A percentile compares a stretch with the other conserved stretches of the same genome.
Conservation (phyloP, 306 rosid species). For the Corylus avellana region DNA sequence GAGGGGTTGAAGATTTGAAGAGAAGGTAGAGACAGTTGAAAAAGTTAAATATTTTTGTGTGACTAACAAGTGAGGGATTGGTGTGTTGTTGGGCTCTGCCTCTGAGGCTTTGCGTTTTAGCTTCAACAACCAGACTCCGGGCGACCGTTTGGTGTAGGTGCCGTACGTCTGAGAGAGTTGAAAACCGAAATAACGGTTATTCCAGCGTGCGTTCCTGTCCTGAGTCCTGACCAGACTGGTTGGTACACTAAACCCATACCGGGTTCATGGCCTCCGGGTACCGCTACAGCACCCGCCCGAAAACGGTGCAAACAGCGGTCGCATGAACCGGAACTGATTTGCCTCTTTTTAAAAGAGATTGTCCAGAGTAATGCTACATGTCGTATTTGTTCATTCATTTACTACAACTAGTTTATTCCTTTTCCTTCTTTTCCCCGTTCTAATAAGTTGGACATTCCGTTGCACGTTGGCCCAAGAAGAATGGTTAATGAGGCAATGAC, state of each 20-base stretch:
- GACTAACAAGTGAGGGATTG: not conserved
- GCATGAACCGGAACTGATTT: too few species aligned
- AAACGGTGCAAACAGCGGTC: too few species aligned
- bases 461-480: too few species aligned
- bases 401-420: too few species aligned
- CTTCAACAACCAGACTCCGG: slow-evolving; percentile 45
- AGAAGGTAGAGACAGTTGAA: slow-evolving; percentile 35
- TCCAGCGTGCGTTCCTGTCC: not conserved
- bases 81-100: not conserved
- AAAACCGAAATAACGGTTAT: not conserved
- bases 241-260: not conserved
- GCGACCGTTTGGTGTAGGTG: slow-evolving; percentile 43
- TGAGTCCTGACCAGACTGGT: not conserved
- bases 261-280: not conserved
- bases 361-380: too few species aligned
- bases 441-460: too few species aligned
- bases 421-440: too few species aligned
- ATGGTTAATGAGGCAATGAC: too few species aligned
- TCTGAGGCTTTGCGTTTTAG: not conserved
- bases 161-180: not conserved
- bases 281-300: too few species aligned
- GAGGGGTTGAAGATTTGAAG: slow-evolving; percentile 40
- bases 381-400: too few species aligned
- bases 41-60: not conserved
- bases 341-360: too few species aligned